These are phyloP conservation scores for Penicillium fimorum DNA, from an alignment of 495 filamentous ascomycete genomes.

Conservation along the genomic window DNA sequence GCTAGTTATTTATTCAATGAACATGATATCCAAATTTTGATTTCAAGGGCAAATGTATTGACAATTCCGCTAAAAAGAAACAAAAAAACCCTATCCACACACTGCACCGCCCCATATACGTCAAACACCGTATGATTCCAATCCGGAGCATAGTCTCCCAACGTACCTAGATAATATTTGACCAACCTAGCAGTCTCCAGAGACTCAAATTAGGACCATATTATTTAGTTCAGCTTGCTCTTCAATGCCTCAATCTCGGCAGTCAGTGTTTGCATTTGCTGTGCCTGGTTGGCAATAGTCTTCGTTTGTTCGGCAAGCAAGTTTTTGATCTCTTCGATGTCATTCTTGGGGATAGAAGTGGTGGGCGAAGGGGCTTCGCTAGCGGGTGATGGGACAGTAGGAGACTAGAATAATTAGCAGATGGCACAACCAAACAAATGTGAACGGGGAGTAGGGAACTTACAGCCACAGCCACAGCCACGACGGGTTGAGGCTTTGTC, in stretches of 20 bases:
- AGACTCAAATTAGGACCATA: not conserved
- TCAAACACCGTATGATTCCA: constrained; percentile 16
- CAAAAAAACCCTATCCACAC: constrained; percentile 27
- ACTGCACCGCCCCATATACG: constrained; percentile 18
- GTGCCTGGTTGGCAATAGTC: constrained; percentile 44
- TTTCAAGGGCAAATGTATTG: constrained; percentile 27
- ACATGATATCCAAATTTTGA: constrained; percentile 1
- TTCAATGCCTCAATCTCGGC: constrained; percentile 48
- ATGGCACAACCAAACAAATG: not conserved
- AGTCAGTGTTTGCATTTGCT: constrained; percentile 45
- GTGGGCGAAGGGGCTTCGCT: constrained; percentile 22
- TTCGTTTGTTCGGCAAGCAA: constrained; percentile 47
- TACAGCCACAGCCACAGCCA: constrained; percentile 9
- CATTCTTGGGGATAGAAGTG: constrained; percentile 30
- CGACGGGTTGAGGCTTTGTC: constrained; percentile 16
- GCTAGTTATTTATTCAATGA: not conserved
- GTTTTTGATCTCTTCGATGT: constrained; percentile 47
- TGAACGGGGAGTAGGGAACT: not conserved
- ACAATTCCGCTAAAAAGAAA: constrained; percentile 29
- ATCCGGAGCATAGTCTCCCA: not conserved
- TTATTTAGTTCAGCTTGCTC: constrained; percentile 38
- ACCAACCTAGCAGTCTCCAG: not conserved
- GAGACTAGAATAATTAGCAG: constrained; percentile 24
- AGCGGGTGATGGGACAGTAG: constrained; percentile 21
- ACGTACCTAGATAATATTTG: constrained; percentile 1